Conservation (phyloP, 2,329 filamentous ascomycete species). For the Botrytis aclada region DNA sequence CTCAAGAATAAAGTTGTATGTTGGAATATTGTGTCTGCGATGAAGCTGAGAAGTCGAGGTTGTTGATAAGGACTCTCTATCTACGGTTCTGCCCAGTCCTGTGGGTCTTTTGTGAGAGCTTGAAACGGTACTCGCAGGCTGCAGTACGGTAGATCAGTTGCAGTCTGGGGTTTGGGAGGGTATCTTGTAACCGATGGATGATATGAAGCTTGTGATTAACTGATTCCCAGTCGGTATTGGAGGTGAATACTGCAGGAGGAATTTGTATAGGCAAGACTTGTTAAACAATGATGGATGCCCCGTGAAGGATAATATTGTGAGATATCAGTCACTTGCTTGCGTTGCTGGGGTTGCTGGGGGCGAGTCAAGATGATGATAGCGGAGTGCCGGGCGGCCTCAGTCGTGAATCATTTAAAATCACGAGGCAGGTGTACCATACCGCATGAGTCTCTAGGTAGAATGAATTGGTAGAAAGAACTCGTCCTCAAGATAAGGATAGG, state of each 20-base stretch:
- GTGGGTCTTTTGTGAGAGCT: constrained; percentile 5
- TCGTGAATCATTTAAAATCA: constrained; percentile 11
- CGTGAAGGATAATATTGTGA: constrained; percentile 10
- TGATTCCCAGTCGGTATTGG: background rate
- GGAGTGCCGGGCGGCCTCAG: background rate
- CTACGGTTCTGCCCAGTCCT: background rate
- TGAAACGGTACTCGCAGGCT: background rate
- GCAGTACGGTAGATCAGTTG: constrained; percentile 5
- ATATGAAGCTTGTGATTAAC: constrained; percentile 6
- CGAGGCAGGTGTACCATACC: background rate
- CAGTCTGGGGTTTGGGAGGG: background rate
- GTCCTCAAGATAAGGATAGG: constrained; percentile 3
- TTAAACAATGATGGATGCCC: background rate
- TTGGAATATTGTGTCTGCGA: background rate
- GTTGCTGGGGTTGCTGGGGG: background rate
- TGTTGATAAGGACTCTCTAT: constrained; percentile 9
- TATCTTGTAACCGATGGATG: background rate
- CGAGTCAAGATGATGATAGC: constrained; percentile 3
- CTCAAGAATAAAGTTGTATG: background rate
- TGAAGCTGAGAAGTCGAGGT: constrained; percentile 14
- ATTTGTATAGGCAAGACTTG: background rate
- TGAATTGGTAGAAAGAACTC: background rate
- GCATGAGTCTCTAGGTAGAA: background rate
- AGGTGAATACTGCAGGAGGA: background rate
- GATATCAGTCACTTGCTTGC: constrained; percentile 18